Conservation (phyloP, 179 eudicot species). For the Spergularia azorica region DNA sequence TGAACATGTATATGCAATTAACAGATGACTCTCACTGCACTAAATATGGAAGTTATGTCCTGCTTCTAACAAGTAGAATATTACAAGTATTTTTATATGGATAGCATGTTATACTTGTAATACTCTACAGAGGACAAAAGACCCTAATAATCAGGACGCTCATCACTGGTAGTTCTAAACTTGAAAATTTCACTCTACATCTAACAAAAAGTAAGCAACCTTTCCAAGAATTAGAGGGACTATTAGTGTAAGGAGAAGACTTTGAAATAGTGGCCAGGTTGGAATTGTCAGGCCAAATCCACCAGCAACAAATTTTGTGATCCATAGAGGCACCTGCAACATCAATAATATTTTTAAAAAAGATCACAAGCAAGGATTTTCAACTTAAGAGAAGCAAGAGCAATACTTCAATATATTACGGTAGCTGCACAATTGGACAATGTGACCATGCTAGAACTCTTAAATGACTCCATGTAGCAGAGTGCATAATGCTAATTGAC, state of each 20-base stretch:
- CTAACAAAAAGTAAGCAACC: conserved; percentile 26
- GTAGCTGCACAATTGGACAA: neutral
- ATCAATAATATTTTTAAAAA: neutral
- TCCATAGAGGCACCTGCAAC: conserved; percentile 44
- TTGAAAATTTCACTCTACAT: neutral
- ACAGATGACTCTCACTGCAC: neutral
- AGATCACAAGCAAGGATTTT: conserved; percentile 3
- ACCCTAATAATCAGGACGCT: neutral
- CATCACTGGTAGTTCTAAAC: neutral
- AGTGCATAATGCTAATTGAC: neutral
- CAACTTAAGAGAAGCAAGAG: neutral
- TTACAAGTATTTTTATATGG: too few relatives aligned
- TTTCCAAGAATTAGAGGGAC: conserved; percentile 45
- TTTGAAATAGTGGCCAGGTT: conserved; percentile 36
- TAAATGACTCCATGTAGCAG: neutral
- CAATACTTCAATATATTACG: neutral
- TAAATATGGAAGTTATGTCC: neutral
- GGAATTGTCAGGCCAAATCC: conserved; percentile 46
- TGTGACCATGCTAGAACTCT: neutral
- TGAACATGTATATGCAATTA: conserved; percentile 3
- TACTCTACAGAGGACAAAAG: neutral
- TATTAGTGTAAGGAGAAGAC: conserved; percentile 38
- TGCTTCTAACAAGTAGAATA: neutral
- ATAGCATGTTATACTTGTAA: too few relatives aligned
- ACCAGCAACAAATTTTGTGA: conserved; percentile 41